Evolutionary conservation across 208 protist genomes (phyloP), one percentile per base, ranked within the genome.

Genomic region (Leptomonas pyrrhocoris): DNA sequence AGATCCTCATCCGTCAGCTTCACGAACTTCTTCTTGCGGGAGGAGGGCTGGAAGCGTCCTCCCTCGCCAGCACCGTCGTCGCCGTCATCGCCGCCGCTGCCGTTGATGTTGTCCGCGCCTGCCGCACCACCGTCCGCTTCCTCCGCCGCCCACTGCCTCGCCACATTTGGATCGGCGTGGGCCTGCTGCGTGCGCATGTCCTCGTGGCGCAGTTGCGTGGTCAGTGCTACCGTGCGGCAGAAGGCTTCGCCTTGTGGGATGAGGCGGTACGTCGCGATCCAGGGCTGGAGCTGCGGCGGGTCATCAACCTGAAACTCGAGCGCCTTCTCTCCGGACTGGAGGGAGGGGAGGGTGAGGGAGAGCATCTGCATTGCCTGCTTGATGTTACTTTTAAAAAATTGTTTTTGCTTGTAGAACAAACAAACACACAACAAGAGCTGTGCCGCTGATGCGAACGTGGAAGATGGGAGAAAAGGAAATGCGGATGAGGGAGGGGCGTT

Each of bases 1-100:
- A 94, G 54, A 59, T 96, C 92, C 21, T 94, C 88, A 19, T 96
- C 87, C 7, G 76, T 88, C 45, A 96, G 64, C 56, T 92, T 92
- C 28, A 93, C 83, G 53, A 91, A 88, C 49, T 86, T 87, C 67
- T 89, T 89, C 58, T 89, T 89, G 19, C 83, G 79, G 28, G 76
- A 73, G 16, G 73, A 72, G 25, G 57, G 59, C 73, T 88, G 75
- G 53, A 80, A 78, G 31, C 77, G 79, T 43, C 68, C 84, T 23
- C 72, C 74, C 25, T 86, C 74, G 23, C 46, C 73, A 9, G 51
- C 50, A 30, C 54, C 68, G 46, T 77, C 73, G 11, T 76, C 74
- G 16, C 78, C 79, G 34, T 73, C 68, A 57, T 58, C 68, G 16
- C 19, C 62, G 59, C 74, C 80, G 45, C 70, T 81, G 36, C 70